Evolutionary conservation across 2,329 filamentous ascomycete species (phyloP), one percentile per base, ranked within the genome.

Genomic region (Trichophyton simii): DNA sequence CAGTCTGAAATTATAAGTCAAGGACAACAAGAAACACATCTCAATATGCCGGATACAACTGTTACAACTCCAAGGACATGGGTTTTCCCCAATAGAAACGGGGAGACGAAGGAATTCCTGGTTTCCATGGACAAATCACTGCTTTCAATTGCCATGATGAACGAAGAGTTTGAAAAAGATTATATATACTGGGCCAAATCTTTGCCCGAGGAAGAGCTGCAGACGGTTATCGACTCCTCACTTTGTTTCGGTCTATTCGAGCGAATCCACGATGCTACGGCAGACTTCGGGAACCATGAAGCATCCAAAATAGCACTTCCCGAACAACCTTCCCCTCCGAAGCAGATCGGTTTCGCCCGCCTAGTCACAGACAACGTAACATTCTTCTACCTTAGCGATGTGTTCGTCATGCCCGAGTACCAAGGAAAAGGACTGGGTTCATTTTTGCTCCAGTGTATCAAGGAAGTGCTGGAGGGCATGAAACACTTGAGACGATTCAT

Each of bases 291-390:
- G 52, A 9, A 48, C 46, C 68, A 55, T 20, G 66, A 64, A 36
- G 63, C 67, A 50, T 15, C 41, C 11, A n/a, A 11, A 41, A 13
- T n/a, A 41, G 38, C 13, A 6, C 15, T n/a, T n/a, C 55, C 36
- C 6, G 52, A 9, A 41, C 52, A 38, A 57, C 52, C 22, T 34
- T 62, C n/a, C 48, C 61, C 8, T 59, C 68, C 67, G 8, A 69
- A 71, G n/a, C 75, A 79, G 66, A 76, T 87, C 57, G 84, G 84
- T 0, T 78, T 86, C 61, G 80, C 79, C 1, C 78, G 87, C 38
- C 71, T 87, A n/a, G 75, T 89, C 59, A 90, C 87, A 7, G 87
- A 90, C 72, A 80, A 82, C 67, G 79, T 83, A 55, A 87, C 86
- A 0, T 83, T 88, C 66, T 84, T 81, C 38, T 90, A 87, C 67